Percentiles rank a stretch among this genome's conserved stretches.
Evolutionary conservation across 345 rosid genomes (phyloP).

Genomic region (Brassica cretica): DNA sequence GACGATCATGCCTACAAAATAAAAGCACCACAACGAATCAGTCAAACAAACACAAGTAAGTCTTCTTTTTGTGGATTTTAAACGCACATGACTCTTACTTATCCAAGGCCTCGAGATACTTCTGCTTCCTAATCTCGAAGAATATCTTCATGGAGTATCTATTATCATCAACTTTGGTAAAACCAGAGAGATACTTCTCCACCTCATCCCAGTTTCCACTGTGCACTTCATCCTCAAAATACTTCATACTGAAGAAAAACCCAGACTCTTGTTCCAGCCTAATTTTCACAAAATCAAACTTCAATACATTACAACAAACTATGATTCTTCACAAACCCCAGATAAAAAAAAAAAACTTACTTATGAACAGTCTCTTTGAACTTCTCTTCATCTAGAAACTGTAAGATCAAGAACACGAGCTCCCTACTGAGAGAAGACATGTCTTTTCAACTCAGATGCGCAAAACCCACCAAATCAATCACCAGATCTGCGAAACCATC

Average conservation of each 20-base stretch:
- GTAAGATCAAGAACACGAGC: conserved; percentile 96
- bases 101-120: conserved; percentile 98
- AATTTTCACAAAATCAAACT: conserved; percentile 11
- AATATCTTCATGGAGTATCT: conserved; percentile 98
- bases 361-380: conserved; percentile 98
- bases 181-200: conserved; percentile 95
- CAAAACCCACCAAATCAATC: conserved; percentile 34
- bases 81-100: conserved; percentile 44
- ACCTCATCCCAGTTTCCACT: conserved; percentile 99
- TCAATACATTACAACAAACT: not conserved
- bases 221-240: conserved; percentile 98
- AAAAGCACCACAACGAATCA: not conserved
- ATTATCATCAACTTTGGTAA: conserved; percentile 95
- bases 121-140: conserved; percentile 99
- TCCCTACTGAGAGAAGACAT: conserved; percentile 99
- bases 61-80: not conserved
- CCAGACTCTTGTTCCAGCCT: conserved; percentile 99
- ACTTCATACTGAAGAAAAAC: conserved; percentile 96
- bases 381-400: conserved; percentile 99
- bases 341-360: conserved; percentile 45
- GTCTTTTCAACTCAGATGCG: conserved; percentile 39
- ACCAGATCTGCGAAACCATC: conserved; percentile 64
- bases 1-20: conserved; percentile 76
- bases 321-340: not conserved
- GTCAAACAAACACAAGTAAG: not conserved